Evolutionary conservation across 2,329 filamentous ascomycete species (phyloP), one percentile per base, ranked within the genome.

Genomic region (Macroventuria anomochaeta): DNA sequence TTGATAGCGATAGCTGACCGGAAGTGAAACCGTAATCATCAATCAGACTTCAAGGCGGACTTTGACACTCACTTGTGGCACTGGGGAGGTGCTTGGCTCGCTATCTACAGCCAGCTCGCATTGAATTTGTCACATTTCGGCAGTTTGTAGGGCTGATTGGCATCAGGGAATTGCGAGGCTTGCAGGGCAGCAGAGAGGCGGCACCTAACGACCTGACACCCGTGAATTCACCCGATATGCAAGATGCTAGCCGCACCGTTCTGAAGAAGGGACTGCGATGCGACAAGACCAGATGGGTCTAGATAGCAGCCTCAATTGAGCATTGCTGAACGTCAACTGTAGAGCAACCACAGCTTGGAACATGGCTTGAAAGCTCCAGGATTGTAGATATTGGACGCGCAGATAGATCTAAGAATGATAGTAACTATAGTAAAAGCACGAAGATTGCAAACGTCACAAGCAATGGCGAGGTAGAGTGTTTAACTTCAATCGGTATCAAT

Each of bases 401-500:
- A 5, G 5, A 25, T 5, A 25, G 5, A 8, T 25, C 23, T 25
- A 25, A 25, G 23, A 25, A 25, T 25, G 23, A 25, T 25, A 5
- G 23, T 25, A 25, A 5, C 5, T 25, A 25, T 5, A 25, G 23
- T 33, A 33, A n/a, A n/a, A 3, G 20, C 12, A 10, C 15, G 8
- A 18, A 26, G 6, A 12, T 40, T 13, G 37, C 17, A 42, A 2
- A 29, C 6, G 36, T 54, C 39, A 48, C 39, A 25, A 12, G n/a
- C 20, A 36, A 15, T 28, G 29, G 29, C 8, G 13, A 17, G n/a
- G 3, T 7, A 23, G 8, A 34, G 15, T 26, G 12, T 42, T 49
- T 39, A 54, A 54, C 28, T 54, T 54, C 51, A 46, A 54, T 55
- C 52, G 53, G 53, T 55, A 56, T 64, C 58, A 65, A 58, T 67